Evolutionary conservation across 306 rosid genomes (phyloP).

Genomic region (Corylus heterophylla): DNA sequence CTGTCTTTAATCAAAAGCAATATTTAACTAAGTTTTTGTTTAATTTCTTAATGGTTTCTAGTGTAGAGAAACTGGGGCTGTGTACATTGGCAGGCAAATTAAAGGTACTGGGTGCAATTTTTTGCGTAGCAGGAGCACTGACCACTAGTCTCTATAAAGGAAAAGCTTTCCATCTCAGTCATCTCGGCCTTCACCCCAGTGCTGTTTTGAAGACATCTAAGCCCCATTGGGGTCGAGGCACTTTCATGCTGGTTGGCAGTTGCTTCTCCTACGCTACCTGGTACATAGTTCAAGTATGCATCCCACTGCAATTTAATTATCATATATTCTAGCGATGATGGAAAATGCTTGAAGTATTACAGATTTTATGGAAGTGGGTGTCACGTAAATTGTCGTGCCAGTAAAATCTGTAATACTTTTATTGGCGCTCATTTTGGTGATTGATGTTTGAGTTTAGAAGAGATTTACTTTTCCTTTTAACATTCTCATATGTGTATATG

Average conservation of each 20-base stretch:
- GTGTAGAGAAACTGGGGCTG: conserved; percentile 47
- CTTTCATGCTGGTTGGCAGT: conserved; percentile 43
- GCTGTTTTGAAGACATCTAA: conserved; percentile 2
- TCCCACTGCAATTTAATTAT: background rate
- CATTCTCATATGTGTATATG: no score
- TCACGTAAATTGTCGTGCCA: no score
- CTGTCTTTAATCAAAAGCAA: background rate
- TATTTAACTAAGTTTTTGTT: background rate
- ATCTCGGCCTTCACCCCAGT: conserved; percentile 17
- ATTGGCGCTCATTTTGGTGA: no score
- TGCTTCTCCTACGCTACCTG: conserved; percentile 56
- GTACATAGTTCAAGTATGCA: conserved; percentile 56
- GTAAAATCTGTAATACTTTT: no score
- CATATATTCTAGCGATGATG: no score
- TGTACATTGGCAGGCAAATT: conserved; percentile 36
- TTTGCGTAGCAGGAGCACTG: conserved; percentile 63
- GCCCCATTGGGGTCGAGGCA: conserved; percentile 52
- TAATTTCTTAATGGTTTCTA: conserved; percentile 3
- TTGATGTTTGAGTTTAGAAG: background rate
- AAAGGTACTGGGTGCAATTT: conserved; percentile 48
- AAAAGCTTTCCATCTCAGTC: conserved; percentile 40
- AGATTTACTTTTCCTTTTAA: background rate
- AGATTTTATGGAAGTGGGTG: no score
- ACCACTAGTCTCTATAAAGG: conserved; percentile 46
- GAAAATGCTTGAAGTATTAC: no score